A percentile compares a stretch with the other conserved stretches of the same genome.
Conservation (phyloP, 2,329 filamentous ascomycete genomes). For the Cladosporium sp. region DNA sequence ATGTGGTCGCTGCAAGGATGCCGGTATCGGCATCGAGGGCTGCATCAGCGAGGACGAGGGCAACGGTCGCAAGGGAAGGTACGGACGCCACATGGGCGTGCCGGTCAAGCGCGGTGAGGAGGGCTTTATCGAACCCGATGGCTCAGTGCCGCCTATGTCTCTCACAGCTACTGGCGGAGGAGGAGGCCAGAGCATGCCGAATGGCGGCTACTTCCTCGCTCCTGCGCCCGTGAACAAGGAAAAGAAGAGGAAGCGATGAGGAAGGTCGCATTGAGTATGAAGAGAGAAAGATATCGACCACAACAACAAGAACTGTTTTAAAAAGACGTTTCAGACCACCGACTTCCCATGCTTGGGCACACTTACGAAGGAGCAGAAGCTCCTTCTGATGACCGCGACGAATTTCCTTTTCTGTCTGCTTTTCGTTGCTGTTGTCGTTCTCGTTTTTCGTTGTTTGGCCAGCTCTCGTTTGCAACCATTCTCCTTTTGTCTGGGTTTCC, state of each 20-base stretch:
- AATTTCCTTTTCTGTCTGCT: background rate
- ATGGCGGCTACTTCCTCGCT: slow-evolving; percentile 31
- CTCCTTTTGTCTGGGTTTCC: background rate
- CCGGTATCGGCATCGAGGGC: slow-evolving; percentile 85
- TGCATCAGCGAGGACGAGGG: slow-evolving; percentile 98
- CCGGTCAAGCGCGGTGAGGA: slow-evolving; percentile 54
- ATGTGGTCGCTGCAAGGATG: slow-evolving; percentile 92
- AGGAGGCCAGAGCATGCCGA: slow-evolving; percentile 19
- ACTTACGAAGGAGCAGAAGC: background rate
- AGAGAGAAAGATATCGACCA: background rate
- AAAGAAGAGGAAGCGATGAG: slow-evolving; percentile 61
- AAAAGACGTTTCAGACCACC: background rate
- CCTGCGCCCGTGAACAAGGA: slow-evolving; percentile 50
- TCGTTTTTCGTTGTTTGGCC: background rate
- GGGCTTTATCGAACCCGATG: slow-evolving; percentile 15
- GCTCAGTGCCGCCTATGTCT: slow-evolving; percentile 12
- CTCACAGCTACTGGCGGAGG: slow-evolving; percentile 22
- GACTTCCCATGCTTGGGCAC: background rate
- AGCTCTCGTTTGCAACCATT: too few relatives aligned
- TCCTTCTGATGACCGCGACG: background rate
- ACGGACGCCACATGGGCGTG: slow-evolving; percentile 67
- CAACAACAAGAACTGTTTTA: background rate
- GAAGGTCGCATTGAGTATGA: background rate
- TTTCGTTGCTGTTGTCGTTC: background rate
- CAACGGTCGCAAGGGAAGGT: slow-evolving; percentile 93